A percentile compares a stretch with the other conserved stretches of the same genome.
phyloP scores from a whole-genome alignment of 148 eudicot genomes.

The Silene conica region DNA sequence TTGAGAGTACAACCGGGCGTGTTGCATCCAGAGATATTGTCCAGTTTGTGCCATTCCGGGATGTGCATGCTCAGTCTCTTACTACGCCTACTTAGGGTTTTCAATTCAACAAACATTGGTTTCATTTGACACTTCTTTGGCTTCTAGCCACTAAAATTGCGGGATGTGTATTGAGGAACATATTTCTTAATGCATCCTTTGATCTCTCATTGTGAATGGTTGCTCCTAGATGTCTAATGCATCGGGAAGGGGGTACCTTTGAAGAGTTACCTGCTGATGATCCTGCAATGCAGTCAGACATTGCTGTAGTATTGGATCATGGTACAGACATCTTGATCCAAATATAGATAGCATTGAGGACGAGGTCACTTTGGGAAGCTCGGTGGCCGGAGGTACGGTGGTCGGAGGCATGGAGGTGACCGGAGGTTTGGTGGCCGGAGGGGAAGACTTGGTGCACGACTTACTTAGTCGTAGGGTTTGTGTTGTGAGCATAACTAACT shows the following conservation, averaged over 20 bases:
- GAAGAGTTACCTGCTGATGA: constrained; percentile 98
- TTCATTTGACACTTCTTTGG: no score
- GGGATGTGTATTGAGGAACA: constrained; percentile 68
- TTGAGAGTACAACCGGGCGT: constrained; percentile 82
- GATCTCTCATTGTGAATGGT: constrained; percentile 94
- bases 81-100: background rate
- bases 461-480: no score
- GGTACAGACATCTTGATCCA: constrained; percentile 99
- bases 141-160: no score
- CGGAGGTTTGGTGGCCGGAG: no score
- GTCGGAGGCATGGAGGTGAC: no score
- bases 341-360: no score
- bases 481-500: no score
- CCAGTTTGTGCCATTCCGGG: constrained; percentile 97
- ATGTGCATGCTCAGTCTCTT: constrained; percentile 62
- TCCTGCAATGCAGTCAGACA: constrained; percentile 95
- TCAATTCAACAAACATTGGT: background rate
- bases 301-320: constrained; percentile 97
- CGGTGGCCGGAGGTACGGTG: no score
- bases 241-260: constrained; percentile 93
- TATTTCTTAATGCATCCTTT: constrained; percentile 91
- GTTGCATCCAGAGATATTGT: constrained; percentile 91
- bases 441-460: no score
- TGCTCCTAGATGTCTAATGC: constrained; percentile 95
- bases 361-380: no score